Evolutionary conservation across 495 filamentous ascomycete species (phyloP), one percentile per base, ranked within the genome.

Genomic region (Extremus antarcticus): DNA sequence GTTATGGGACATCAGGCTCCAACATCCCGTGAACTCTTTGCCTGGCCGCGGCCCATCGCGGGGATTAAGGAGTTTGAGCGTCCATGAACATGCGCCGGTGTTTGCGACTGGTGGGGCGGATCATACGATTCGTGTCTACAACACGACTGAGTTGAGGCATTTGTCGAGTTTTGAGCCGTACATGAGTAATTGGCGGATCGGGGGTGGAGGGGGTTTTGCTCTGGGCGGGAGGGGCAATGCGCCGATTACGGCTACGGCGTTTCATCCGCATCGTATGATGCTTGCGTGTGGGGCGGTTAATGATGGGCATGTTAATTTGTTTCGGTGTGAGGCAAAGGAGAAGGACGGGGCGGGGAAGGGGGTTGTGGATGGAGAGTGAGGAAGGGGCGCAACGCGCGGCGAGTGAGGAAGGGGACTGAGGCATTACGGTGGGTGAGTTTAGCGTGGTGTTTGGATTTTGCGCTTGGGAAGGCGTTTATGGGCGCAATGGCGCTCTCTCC

Each of bases 51-150:
- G 41, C 41, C 41, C n/a, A 45, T 9, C 4, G 17, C 4, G 29
- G 29, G 29, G 29, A 35, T 4, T 13, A 35, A 4, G 29, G 85
- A 15, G 74, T 95, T 77, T 95, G 56, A 90, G 87, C 65, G 88
- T 92, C 22, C 92, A 99, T 70, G 92, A 99, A 68, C 94, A 97
- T 71, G 81, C 94, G 45, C 92, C 92, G 25, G 90, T 99, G 7
- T 94, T 97, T 74, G 88, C 88, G 61, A 95, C 89, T 55, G 94
- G 91, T 57, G 89, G 89, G 13, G 87, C 88, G 51, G 81, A 83
- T 45, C 90, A 95, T 66, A 80, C 80, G 38, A 86, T 98, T 61
- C 92, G 92, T 67, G 78, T 94, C 43, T 95, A 90, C 76, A 95
- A 95, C 69, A 83, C 90, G 54, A 82, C 87, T 56, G 61, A 47